These are phyloP conservation scores for Lasiosphaeriaceae sp. DNA, from an alignment of 495 filamentous ascomycete species.

Conservation along the genomic window DNA sequence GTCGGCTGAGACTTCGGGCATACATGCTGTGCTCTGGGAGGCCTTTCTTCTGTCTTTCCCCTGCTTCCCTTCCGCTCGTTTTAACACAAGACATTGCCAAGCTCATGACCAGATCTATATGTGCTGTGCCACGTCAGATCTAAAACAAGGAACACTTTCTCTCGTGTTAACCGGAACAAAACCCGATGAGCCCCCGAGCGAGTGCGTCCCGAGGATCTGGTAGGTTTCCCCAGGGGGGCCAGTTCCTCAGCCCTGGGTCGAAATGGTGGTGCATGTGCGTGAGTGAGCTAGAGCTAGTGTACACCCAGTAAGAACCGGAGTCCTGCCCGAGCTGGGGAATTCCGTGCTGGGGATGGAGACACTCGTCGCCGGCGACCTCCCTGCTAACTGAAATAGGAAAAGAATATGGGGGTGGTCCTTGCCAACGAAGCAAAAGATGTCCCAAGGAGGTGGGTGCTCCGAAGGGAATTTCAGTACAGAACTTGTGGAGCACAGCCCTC, in stretches of 20 bases:
- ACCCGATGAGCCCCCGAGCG: not conserved
- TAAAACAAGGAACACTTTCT: too few species aligned
- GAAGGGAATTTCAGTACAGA: not conserved
- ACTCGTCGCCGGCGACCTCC: not conserved
- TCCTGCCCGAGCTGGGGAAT: not conserved
- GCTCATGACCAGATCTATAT: too few species aligned
- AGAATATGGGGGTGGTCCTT: not conserved
- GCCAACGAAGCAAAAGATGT: not conserved
- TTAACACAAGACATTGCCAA: too few species aligned
- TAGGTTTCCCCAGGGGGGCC: not conserved
- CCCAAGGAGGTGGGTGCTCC: not conserved
- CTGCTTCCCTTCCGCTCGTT: too few species aligned
- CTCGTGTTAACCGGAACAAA: not conserved
- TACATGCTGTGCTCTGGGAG: too few species aligned
- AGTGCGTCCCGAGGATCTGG: slow-evolving; percentile 4
- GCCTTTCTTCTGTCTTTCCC: too few species aligned
- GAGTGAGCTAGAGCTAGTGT: too few species aligned
- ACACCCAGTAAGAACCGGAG: not conserved
- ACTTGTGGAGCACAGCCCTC: not conserved
- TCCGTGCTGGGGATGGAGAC: not conserved
- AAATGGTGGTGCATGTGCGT: too few species aligned
- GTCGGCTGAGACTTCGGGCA: too few species aligned
- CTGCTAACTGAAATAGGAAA: not conserved
- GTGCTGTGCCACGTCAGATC: too few species aligned
- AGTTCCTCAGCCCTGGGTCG: not conserved